These are phyloP conservation scores for Claviceps cyperi DNA, from an alignment of 2,329 filamentous ascomycete species.

Conservation along the genomic window DNA sequence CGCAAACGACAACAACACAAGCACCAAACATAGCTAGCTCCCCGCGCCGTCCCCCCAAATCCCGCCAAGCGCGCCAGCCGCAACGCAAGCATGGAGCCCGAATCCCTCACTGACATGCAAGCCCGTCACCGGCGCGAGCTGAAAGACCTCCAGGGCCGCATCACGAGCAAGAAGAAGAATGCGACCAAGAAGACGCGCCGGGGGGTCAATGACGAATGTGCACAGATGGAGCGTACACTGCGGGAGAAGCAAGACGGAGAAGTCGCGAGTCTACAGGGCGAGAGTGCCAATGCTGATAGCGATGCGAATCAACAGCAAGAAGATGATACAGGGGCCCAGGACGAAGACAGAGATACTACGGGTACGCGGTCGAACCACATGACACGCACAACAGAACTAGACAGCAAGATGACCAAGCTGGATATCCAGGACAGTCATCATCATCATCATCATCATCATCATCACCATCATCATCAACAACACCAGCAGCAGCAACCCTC, in stretches of 20 bases:
- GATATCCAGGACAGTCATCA: background rate
- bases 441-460: background rate
- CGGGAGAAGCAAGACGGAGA: conserved; percentile 54
- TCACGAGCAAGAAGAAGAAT: conserved; percentile 93
- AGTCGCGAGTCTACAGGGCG: conserved; percentile 24
- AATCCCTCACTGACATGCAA: conserved; percentile 61
- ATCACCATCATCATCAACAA: background rate
- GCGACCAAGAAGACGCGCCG: conserved; percentile 78
- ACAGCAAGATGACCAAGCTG: conserved; percentile 1
- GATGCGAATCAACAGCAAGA: background rate
- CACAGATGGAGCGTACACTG: conserved; percentile 50
- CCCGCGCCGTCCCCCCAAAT: no score
- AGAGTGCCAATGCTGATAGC: background rate
- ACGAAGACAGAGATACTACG: conserved; percentile 1
- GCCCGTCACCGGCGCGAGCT: conserved; percentile 77
- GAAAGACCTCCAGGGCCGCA: conserved; percentile 67
- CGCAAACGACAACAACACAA: background rate
- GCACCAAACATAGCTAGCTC: no score
- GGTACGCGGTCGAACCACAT: background rate
- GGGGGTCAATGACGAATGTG: conserved; percentile 63
- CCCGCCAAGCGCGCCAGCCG: no score
- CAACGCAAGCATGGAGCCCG: conserved; percentile 9
- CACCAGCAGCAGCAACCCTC: no score
- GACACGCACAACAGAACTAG: conserved; percentile 2
- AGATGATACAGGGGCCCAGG: background rate